Conservation (phyloP, 2,329 filamentous ascomycete genomes). For the Sporothrix mexicana region DNA sequence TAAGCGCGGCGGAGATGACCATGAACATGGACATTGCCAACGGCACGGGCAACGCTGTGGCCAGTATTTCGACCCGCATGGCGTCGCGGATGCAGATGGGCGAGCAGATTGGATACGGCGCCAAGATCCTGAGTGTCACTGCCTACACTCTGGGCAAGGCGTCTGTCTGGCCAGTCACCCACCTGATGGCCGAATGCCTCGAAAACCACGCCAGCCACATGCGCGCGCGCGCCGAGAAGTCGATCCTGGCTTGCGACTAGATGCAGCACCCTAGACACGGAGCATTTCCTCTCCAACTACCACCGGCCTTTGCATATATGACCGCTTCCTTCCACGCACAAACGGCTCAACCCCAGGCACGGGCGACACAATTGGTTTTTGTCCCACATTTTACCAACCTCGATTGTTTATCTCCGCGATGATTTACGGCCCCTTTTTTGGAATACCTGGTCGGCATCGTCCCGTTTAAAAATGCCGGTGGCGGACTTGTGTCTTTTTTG, state of each 20-base stretch:
- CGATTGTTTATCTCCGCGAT: neutral
- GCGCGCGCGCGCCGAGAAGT: constrained; percentile 59
- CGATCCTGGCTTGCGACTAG: constrained; percentile 46
- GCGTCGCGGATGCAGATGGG: constrained; percentile 53
- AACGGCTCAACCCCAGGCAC: neutral
- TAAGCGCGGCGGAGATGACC: constrained; percentile 78
- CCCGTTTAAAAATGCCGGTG: neutral
- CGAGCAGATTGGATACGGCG: constrained; percentile 76
- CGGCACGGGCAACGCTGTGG: constrained; percentile 45
- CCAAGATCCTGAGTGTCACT: constrained; percentile 82
- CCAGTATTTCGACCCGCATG: constrained; percentile 59
- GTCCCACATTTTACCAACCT: neutral
- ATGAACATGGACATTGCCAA: constrained; percentile 65
- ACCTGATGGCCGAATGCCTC: constrained; percentile 61
- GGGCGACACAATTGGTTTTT: no score
- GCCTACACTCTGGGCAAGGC: constrained; percentile 87
- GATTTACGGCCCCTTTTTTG: neutral
- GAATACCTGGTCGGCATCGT: neutral
- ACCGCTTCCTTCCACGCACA: neutral
- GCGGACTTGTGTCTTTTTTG: neutral
- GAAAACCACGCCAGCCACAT: constrained; percentile 61
- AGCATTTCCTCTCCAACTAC: neutral
- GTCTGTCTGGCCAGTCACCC: constrained; percentile 81
- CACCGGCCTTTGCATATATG: neutral
- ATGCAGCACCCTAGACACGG: neutral